These are phyloP conservation scores for Beta lomatogona DNA, from an alignment of 179 eudicot species.

Conservation along the genomic window DNA sequence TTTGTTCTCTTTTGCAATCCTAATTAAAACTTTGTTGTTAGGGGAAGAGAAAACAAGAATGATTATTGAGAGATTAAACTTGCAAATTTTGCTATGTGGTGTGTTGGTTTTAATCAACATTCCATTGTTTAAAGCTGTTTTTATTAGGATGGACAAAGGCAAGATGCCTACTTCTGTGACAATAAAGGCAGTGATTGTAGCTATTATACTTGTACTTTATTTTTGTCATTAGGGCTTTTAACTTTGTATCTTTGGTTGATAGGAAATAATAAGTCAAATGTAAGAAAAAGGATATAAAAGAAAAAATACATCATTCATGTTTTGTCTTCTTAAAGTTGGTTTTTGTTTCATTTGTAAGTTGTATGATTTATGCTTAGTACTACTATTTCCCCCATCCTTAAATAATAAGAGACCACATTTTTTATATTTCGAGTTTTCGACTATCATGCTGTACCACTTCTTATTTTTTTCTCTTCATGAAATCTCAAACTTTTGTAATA, in stretches of 20 bases:
- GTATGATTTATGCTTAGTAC: no score
- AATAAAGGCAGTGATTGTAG: conserved; percentile 42
- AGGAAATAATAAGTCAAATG: neutral
- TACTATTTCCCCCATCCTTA: no score
- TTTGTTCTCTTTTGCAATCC: conserved; percentile 39
- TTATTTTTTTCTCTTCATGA: no score
- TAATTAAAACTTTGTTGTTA: neutral
- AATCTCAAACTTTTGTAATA: no score
- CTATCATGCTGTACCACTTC: no score
- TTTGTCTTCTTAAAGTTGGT: neutral
- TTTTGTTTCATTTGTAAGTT: no score
- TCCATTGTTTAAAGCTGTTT: conserved; percentile 60
- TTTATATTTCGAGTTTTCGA: no score
- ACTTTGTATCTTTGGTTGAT: neutral
- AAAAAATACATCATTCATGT: neutral
- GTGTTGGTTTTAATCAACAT: conserved; percentile 52
- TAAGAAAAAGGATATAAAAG: neutral
- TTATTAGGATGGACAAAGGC: conserved; percentile 73
- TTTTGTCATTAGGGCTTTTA: neutral
- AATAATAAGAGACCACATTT: no score
- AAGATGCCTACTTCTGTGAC: conserved; percentile 58
- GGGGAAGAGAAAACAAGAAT: conserved; percentile 12
- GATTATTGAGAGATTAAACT: conserved; percentile 23
- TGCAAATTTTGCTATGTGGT: conserved; percentile 58
- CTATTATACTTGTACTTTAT: conserved; percentile 36